Percentiles rank a stretch among this genome's conserved stretches.
phyloP scores from a whole-genome alignment of 208 protist species.

The Trypanosoma avium region DNA sequence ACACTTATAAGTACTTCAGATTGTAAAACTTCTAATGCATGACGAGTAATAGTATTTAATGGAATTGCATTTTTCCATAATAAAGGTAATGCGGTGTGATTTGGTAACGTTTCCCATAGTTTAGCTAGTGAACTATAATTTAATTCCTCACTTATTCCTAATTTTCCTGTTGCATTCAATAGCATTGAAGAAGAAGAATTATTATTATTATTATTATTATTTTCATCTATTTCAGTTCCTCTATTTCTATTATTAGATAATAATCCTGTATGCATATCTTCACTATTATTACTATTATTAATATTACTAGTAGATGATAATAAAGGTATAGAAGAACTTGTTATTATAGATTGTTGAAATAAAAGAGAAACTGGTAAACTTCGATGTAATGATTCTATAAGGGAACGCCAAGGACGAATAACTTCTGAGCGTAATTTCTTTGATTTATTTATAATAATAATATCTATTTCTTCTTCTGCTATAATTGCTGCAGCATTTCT shows the following conservation, averaged over 20 bases:
- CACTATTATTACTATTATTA: neutral
- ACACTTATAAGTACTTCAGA: constrained; percentile 49
- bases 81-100: constrained; percentile 46
- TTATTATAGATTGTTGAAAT: neutral
- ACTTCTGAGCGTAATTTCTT: constrained; percentile 50
- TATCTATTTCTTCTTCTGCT: constrained; percentile 20
- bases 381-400: constrained; percentile 54
- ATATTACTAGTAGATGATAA: neutral
- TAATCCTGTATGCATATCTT: too few species aligned
- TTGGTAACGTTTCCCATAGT: constrained; percentile 11
- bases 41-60: constrained; percentile 43
- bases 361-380: constrained; percentile 22
- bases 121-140: neutral
- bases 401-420: constrained; percentile 46
- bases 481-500: neutral
- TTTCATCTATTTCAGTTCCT: neutral
- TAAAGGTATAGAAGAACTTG: neutral
- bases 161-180: too few species aligned
- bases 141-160: too few species aligned
- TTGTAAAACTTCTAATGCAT: constrained; percentile 73
- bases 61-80: constrained; percentile 75
- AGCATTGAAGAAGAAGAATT: too few species aligned
- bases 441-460: constrained; percentile 20
- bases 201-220: too few species aligned
- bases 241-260: neutral